Base-by-base conservation (phyloP, 768 basidiomycete species). In the Phylloporus sp. region DNA sequence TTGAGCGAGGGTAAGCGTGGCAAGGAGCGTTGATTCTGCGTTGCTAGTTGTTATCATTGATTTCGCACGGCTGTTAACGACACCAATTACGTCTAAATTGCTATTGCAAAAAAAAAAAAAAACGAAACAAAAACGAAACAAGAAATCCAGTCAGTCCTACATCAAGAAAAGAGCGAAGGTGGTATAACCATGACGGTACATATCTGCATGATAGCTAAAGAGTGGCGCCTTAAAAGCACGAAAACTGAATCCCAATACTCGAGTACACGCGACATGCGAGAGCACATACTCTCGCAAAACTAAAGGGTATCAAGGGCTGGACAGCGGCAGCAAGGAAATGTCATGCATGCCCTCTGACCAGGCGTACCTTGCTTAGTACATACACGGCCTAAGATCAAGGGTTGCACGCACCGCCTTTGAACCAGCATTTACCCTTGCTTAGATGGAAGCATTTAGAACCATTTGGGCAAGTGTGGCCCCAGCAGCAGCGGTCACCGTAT, bases 371-470 rank as follows among this genome's bases (percentile, higher is more conserved):
- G 23, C 41, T 57, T 22, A 63, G 55, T 27, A 10, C 18, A 45
- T 26, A 10, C n/a, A 44, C 24, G 26, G 20, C 40, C 34, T 9
- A 11, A 35, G 18, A 5, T 47, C 22, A 31, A 22, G 7, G 20
- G 32, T 47, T 12, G 27, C 9, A 70, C 79, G 61, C 50, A 79
- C 78, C 69, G 58, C 85, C 88, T 78, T 91, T 90, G 70, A 91
- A 91, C 87, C 89, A 90, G 64, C 89, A 91, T 70, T 86, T 90
- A 38, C 88, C 88, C 63, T 85, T 88, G 70, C 79, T 81, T 27
- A 85, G 71, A 66, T 86, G 85, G 41, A 68, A 72, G 60, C 85
- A 86, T 60, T 79, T 81, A 16, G 78, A 76, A n/a, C 89, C 89
- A 57, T 85, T 85, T 13, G 89, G 89, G 60, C 89, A 91, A 22